Base-by-base conservation (phyloP, 441 rosid species). In the Erodium moschatum region DNA sequence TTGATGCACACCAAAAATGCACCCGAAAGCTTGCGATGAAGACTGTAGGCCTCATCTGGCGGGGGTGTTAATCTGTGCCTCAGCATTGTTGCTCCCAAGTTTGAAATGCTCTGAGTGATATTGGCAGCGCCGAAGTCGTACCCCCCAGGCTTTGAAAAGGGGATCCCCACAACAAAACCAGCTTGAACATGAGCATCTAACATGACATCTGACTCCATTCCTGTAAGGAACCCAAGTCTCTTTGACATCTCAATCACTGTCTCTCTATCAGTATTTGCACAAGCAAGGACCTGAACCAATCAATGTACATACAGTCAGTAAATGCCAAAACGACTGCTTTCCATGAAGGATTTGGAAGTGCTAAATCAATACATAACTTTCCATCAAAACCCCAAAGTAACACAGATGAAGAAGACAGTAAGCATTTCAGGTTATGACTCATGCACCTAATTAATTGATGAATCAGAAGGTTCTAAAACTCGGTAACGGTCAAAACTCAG, bases 1-100 rank as follows among this genome's bases (percentile, higher is more conserved):
- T 94, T 91, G 24, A 94, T 89, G 81, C 96, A 89, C 40, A 93
- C 98, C 73, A 94, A 82, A 83, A 91, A 91, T 16, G 96, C 84
- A 21, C 98, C 96, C 0, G 95, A 86, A 42, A 90, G 92, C 82
- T 90, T 89, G 61, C 90, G 81, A 66, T 91, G 97, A 72, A 93
- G 98, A 75, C 98, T 91, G 81, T 91, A 93, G 3, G 83, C 92
- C 78, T 94, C 96, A 18, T 89, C 97, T 0, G 98, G 97, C 0
- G 98, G 98, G 12, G 96, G 96, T 3, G 95, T 89, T 20, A 91
- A 89, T 75, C 97, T 80, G 85, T 93, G 98, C 82, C 81, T 89
- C 79, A 91, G 83, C 96, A 91, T 91, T n/a, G 96, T 85, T 24
- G 96, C 86, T 73, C 98, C 96, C 2, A 94, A 82, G 74, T 79